phyloP scores from a whole-genome alignment of 2,329 filamentous ascomycete genomes.

The Plenodomus biglobosus region DNA sequence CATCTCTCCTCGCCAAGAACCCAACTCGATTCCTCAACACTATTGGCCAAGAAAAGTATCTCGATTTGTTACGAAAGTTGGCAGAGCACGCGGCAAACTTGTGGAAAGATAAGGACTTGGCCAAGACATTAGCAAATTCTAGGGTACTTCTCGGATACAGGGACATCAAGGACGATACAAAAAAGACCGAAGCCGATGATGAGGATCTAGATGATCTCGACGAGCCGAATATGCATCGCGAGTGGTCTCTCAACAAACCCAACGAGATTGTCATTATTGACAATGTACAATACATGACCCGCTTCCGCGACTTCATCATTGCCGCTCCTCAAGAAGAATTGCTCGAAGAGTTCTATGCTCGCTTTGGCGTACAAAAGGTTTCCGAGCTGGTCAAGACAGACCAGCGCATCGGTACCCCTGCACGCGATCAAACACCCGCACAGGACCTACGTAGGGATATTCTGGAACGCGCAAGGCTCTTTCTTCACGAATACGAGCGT shows the following conservation, averaged over 20 bases:
- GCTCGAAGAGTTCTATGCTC: constrained; percentile 80
- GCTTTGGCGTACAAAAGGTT: constrained; percentile 75
- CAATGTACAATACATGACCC: constrained; percentile 62
- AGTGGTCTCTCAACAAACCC: constrained; percentile 76
- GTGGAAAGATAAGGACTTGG: constrained; percentile 77
- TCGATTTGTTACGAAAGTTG: constrained; percentile 77
- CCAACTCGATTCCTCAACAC: constrained; percentile 79
- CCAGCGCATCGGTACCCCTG: constrained; percentile 67
- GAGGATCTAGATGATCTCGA: constrained; percentile 51
- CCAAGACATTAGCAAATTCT: constrained; percentile 71
- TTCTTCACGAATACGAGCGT: constrained; percentile 78
- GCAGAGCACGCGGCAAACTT: constrained; percentile 70
- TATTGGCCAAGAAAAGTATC: constrained; percentile 83
- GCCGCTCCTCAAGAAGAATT: constrained; percentile 87
- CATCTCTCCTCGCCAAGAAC: constrained; percentile 77
- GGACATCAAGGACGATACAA: constrained; percentile 64
- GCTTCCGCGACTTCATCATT: constrained; percentile 83
- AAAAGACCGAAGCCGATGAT: constrained; percentile 38
- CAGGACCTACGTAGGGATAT: constrained; percentile 75
- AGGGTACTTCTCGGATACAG: constrained; percentile 82
- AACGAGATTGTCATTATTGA: constrained; percentile 71
- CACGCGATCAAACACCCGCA: constrained; percentile 68
- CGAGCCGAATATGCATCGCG: constrained; percentile 56
- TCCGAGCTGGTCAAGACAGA: constrained; percentile 78
- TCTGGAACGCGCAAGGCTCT: constrained; percentile 83